phyloP scores from a whole-genome alignment of 192 early-diverging fungal species.

The Backusella luteola region DNA sequence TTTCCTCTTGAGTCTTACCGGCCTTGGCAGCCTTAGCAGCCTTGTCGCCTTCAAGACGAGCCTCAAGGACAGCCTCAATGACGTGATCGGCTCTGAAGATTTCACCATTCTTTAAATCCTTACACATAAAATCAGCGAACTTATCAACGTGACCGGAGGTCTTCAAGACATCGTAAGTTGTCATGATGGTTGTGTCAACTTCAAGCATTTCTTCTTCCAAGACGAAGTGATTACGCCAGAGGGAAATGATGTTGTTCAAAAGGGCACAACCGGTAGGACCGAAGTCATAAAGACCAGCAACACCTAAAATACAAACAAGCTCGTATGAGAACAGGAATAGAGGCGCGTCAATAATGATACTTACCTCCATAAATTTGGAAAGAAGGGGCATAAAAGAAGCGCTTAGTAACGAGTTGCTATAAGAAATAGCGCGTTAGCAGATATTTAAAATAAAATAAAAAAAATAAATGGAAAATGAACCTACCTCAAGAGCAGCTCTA shows the following conservation, averaged over 20 bases:
- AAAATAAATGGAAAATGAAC: not conserved
- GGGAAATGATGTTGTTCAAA: conserved; percentile 82
- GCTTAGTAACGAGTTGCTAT: conserved; percentile 72
- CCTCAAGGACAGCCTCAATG: conserved; percentile 88
- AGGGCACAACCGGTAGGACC: conserved; percentile 94
- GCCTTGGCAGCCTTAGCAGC: conserved; percentile 58
- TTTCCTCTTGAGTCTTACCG: conserved; percentile 30
- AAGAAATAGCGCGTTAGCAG: not conserved
- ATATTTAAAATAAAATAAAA: not conserved
- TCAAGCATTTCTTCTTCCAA: conserved; percentile 99
- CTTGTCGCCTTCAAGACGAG: conserved; percentile 86
- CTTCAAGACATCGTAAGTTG: conserved; percentile 92
- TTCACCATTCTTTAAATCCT: conserved; percentile 87
- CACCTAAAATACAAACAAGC: conserved; percentile 43
- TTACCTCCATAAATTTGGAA: conserved; percentile 94
- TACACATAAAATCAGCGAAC: conserved; percentile 99
- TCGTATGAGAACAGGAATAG: not conserved
- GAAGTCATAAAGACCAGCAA: conserved; percentile 97
- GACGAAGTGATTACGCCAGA: conserved; percentile 97
- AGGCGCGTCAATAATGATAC: not conserved
- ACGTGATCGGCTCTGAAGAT: conserved; percentile 98
- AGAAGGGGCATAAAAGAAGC: conserved; percentile 96
- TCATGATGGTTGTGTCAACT: conserved; percentile 96
- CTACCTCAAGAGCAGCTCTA: conserved; percentile 37
- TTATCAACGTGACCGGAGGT: conserved; percentile 99